Percentiles rank a stretch among this genome's conserved stretches.
These are phyloP conservation scores for Dothideomycetes sp. DNA, from an alignment of 2,329 filamentous ascomycete species.

Conservation along the genomic window DNA sequence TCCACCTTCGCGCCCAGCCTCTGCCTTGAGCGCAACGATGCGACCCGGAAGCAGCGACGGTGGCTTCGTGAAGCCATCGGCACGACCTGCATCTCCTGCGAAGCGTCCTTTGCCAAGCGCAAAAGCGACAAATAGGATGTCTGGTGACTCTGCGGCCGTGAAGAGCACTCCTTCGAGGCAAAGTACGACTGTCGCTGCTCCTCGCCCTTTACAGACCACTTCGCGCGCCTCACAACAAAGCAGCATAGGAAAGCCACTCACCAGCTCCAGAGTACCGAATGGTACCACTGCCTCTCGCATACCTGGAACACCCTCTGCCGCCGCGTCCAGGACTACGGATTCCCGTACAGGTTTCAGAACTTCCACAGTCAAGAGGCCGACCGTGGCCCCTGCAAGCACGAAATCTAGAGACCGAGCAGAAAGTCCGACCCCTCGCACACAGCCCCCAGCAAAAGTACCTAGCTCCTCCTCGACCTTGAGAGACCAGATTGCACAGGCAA, in stretches of 20 bases:
- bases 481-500: slow-evolving; percentile 87
- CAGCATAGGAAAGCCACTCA: background rate
- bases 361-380: background rate
- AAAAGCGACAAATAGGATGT: slow-evolving; percentile 16
- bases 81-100: slow-evolving; percentile 21
- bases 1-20: slow-evolving; percentile 51
- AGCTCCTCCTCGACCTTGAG: slow-evolving; percentile 66
- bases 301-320: background rate
- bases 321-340: background rate
- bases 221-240: background rate
- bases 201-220: background rate
- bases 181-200: background rate
- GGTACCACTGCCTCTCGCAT: background rate
- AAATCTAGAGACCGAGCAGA: background rate
- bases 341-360: background rate
- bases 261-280: background rate
- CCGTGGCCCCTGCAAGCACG: background rate
- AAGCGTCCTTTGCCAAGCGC: slow-evolving; percentile 22
- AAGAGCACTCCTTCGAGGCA: background rate
- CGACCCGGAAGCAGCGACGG: slow-evolving; percentile 37
- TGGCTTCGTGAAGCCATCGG: slow-evolving; percentile 15
- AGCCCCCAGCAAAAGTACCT: slow-evolving; percentile 1
- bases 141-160: slow-evolving; percentile 1
- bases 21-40: slow-evolving; percentile 45
- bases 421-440: background rate